Percentiles rank a stretch among this genome's conserved stretches.
phyloP scores from a whole-genome alignment of 78 protist genomes.

The slime mould (Dictyostelium discoideum) region DNA sequence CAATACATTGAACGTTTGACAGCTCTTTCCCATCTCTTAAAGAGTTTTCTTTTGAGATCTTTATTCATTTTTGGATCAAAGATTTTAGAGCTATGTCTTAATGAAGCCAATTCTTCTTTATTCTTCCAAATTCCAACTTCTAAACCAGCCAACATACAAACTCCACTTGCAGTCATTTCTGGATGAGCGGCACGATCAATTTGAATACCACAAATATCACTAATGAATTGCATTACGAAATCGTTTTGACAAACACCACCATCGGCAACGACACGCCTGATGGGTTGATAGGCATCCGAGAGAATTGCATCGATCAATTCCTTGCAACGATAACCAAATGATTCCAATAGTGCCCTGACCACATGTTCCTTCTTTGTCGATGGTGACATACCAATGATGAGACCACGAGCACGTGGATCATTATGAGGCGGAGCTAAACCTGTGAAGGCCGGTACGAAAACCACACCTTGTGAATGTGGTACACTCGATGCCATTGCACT shows the following conservation, averaged over 20 bases:
- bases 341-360: slow-evolving; percentile 73
- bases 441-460: slow-evolving; percentile 74
- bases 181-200: slow-evolving; percentile 77
- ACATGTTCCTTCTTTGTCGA: slow-evolving; percentile 73
- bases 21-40: slow-evolving; percentile 63
- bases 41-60: slow-evolving; percentile 29
- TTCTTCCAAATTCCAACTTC: slow-evolving; percentile 53
- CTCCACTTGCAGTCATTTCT: slow-evolving; percentile 78
- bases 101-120: slow-evolving; percentile 21
- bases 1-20: slow-evolving; percentile 49
- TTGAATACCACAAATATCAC: slow-evolving; percentile 26
- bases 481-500: slow-evolving; percentile 46
- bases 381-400: slow-evolving; percentile 72
- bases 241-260: slow-evolving; percentile 88
- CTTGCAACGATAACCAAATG: slow-evolving; percentile 66
- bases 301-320: slow-evolving; percentile 57
- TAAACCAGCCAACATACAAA: slow-evolving; percentile 61
- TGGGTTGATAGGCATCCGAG: slow-evolving; percentile 3
- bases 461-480: slow-evolving; percentile 75
- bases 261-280: slow-evolving; percentile 44
- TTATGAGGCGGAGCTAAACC: slow-evolving; percentile 81
- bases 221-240: slow-evolving; percentile 68
- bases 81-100: slow-evolving; percentile 36
- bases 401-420: slow-evolving; percentile 73
- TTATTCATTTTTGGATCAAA: slow-evolving; percentile 23